Evolutionary conservation across 148 eudicot genomes (phyloP), one percentile per base, ranked within the genome.

Genomic region (Arbutus unedo): DNA sequence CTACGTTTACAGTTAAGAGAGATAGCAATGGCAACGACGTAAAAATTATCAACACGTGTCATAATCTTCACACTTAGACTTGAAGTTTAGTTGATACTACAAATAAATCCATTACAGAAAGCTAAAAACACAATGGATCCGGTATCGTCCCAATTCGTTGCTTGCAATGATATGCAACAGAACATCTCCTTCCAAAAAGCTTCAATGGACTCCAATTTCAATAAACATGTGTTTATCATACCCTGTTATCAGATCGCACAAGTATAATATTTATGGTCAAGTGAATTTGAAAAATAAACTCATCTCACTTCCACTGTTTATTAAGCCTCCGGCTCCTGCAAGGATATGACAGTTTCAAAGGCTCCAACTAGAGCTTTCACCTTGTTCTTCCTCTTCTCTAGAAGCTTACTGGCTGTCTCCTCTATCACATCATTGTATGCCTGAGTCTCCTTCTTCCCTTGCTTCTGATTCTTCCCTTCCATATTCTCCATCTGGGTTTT

Each of bases 321-420:
- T 74, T 25, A 84, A 16, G 64, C 60, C 53, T 79, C 82, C 31
- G 85, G 82, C 77, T 84, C 79, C 74, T 84, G 79, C 83, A 79
- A 54, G 25, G 88, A 86, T 19, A 88, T 84, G 70, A 86, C 90
- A 25, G 87, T 86, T 75, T 86, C 90, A 51, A 88, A 88, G 10
- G 87, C 90, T 15, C 88, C 88, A 47, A 82, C 88, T 57, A 88
- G 81, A 43, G 88, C 87, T 80, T 77, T 80, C 76, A 86, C 88
- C 81, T 82, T 86, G 82, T 86, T 84, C 41, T 85, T 84, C 87
- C 85, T 88, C 85, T 78, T 77, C 70, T 84, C 87, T 2, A 80
- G 74, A 73, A 88, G 87, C 87, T 86, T 84, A 16, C 80, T 83
- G 18, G 80, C 82, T 0, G 88, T 82, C 77, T 88, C 83, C 59